Percentiles rank a stretch among this genome's conserved stretches.
phyloP scores from a whole-genome alignment of 164 flowering plant species.

The Warburgia ugandensis region DNA sequence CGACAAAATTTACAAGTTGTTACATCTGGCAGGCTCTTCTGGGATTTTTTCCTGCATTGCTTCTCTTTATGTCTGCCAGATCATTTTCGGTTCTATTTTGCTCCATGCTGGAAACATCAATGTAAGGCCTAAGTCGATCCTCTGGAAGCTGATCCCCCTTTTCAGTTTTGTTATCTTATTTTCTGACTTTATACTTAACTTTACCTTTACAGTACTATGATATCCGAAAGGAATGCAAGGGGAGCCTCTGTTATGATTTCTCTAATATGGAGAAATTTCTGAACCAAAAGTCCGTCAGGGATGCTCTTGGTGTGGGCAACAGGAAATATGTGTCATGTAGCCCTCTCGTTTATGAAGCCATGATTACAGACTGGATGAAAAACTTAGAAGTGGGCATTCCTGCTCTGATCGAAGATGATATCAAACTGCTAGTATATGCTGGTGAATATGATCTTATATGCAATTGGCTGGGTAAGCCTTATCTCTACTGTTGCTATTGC shows the following conservation, averaged over 20 bases:
- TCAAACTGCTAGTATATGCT: slow-evolving; percentile 58
- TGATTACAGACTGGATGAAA: slow-evolving; percentile 77
- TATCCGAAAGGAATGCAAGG: slow-evolving; percentile 65
- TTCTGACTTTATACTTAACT: slow-evolving; percentile 1
- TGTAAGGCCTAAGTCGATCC: slow-evolving; percentile 37
- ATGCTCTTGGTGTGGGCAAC: slow-evolving; percentile 65
- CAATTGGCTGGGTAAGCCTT: slow-evolving; percentile 70
- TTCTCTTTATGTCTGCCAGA: slow-evolving; percentile 45
- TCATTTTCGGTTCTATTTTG: slow-evolving; percentile 46
- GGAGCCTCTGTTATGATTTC: slow-evolving; percentile 74
- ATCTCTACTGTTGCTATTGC: not conserved
- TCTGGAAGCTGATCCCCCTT: not conserved
- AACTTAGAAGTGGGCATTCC: slow-evolving; percentile 75
- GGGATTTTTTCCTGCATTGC: slow-evolving; percentile 51
- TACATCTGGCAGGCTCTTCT: slow-evolving; percentile 41
- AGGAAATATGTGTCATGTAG: slow-evolving; percentile 72
- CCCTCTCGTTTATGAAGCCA: slow-evolving; percentile 56
- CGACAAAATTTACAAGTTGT: too few relatives aligned
- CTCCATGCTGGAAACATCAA: slow-evolving; percentile 37
- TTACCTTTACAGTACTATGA: slow-evolving; percentile 54
- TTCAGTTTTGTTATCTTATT: not conserved
- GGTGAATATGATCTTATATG: slow-evolving; percentile 84
- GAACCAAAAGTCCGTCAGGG: slow-evolving; percentile 45
- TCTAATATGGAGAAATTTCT: slow-evolving; percentile 67
- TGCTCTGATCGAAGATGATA: slow-evolving; percentile 60